Conservation (phyloP, 2,329 filamentous ascomycete genomes). For the Alternaria panax region DNA sequence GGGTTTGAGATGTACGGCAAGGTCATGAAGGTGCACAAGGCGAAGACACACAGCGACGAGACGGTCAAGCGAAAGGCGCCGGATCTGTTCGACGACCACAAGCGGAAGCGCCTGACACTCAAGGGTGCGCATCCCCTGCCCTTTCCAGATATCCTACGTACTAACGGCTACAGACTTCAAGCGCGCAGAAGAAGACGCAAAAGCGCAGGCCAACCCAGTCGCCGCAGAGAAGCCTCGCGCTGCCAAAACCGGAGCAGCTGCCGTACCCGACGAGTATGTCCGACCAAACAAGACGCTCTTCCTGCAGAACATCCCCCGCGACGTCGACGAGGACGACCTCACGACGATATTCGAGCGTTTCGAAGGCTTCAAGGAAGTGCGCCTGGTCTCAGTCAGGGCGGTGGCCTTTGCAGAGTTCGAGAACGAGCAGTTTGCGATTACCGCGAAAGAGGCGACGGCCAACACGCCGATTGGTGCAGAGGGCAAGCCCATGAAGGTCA, state of each 20-base stretch:
- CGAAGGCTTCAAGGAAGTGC: constrained; percentile 92
- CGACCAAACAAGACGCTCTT: constrained; percentile 98
- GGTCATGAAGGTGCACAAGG: constrained; percentile 83
- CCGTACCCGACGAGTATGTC: constrained; percentile 96
- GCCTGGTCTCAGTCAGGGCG: constrained; percentile 84
- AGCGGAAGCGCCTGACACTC: constrained; percentile 81
- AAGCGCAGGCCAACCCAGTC: constrained; percentile 75
- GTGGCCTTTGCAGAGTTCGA: constrained; percentile 99
- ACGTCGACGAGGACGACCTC: constrained; percentile 81
- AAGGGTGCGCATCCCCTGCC: constrained; percentile 69
- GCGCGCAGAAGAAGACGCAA: constrained; percentile 80
- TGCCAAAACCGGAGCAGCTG: constrained; percentile 72
- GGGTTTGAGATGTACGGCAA: constrained; percentile 94
- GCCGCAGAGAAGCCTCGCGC: constrained; percentile 63
- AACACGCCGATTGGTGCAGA: constrained; percentile 80
- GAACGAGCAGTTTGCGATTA: constrained; percentile 85
- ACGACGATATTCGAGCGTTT: constrained; percentile 85
- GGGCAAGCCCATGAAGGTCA: constrained; percentile 86
- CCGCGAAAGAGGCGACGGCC: constrained; percentile 90
- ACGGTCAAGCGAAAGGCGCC: constrained; percentile 78
- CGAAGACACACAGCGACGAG: constrained; percentile 84
- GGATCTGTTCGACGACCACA: constrained; percentile 88
- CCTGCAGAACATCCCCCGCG: constrained; percentile 88
- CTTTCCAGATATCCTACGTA: constrained; percentile 43
- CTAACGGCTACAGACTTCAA: constrained; percentile 66